Percentiles rank a stretch among this genome's conserved stretches.
These are phyloP conservation scores for Chytriomyces confervae DNA, from an alignment of 192 early-diverging fungal genomes.

Conservation along the genomic window DNA sequence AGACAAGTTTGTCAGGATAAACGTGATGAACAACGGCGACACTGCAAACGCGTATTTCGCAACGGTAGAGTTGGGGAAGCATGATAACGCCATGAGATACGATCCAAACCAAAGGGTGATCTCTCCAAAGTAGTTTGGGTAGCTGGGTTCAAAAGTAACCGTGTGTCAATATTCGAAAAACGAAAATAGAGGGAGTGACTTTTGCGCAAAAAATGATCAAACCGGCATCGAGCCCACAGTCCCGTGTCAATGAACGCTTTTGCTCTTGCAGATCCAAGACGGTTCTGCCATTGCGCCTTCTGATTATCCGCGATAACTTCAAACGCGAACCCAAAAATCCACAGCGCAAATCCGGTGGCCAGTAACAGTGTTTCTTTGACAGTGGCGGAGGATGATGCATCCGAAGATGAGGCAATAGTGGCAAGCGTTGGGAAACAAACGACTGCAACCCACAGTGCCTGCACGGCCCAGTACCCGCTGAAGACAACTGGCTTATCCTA, in stretches of 20 bases:
- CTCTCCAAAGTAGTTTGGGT: slow-evolving; percentile 44
- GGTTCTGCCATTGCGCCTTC: slow-evolving; percentile 40
- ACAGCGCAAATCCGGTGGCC: slow-evolving; percentile 30
- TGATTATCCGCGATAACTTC: slow-evolving; percentile 35
- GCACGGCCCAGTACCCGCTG: slow-evolving; percentile 31
- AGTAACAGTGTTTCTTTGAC: background rate
- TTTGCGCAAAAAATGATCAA: background rate
- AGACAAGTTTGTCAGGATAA: slow-evolving; percentile 28
- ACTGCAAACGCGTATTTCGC: slow-evolving; percentile 28
- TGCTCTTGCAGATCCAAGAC: slow-evolving; percentile 3
- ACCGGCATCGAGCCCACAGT: slow-evolving; percentile 27
- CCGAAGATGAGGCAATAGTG: slow-evolving; percentile 11
- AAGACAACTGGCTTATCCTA: slow-evolving; percentile 34
- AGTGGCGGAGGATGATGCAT: too few species aligned
- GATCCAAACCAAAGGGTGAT: slow-evolving; percentile 35
- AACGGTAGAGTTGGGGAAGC: slow-evolving; percentile 24
- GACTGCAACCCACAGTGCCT: slow-evolving; percentile 39
- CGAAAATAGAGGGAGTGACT: too few species aligned
- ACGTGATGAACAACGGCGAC: slow-evolving; percentile 37
- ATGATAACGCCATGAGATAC: slow-evolving; percentile 23
- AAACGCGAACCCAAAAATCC: slow-evolving; percentile 44
- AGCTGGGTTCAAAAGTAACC: background rate
- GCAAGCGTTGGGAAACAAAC: slow-evolving; percentile 40
- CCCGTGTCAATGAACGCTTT: slow-evolving; percentile 34
- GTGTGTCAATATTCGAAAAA: background rate